A percentile compares a stretch with the other conserved stretches of the same genome.
Evolutionary conservation across 78 protist genomes (phyloP).

Genomic region (Dictyostelium purpureum): DNA sequence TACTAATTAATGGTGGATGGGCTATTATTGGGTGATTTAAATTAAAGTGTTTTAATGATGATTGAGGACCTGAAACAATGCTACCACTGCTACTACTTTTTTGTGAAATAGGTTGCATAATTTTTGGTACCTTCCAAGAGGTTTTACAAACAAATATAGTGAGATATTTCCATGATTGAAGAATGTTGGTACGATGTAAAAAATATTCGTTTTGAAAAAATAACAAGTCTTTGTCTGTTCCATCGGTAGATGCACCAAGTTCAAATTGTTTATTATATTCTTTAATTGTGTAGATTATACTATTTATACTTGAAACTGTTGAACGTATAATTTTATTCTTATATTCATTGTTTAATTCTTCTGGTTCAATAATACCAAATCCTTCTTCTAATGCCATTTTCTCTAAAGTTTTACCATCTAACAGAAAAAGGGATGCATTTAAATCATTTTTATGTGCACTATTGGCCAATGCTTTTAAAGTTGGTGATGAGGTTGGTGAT

Average conservation of each 20-base stretch:
- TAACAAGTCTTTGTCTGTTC: conserved; percentile 1
- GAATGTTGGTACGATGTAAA: conserved; percentile 8
- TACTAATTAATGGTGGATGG: no score
- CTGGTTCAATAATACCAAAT: conserved; percentile 8
- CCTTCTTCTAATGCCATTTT: not conserved
- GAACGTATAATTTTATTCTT: not conserved
- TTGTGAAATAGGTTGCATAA: not conserved
- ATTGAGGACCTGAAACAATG: not conserved
- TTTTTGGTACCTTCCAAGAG: conserved; percentile 40
- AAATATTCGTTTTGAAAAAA: conserved; percentile 24
- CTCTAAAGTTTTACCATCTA: not conserved
- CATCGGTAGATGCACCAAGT: not conserved
- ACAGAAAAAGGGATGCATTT: not conserved
- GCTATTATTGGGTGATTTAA: not conserved
- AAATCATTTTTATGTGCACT: not conserved
- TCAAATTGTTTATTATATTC: conserved; percentile 10
- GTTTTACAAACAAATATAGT: not conserved
- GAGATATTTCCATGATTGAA: conserved; percentile 27
- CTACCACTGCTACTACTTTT: not conserved
- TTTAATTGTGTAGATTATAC: not conserved
- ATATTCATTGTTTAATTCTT: not conserved
- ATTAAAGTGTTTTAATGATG: not conserved
- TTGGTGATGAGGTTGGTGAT: conserved; percentile 7
- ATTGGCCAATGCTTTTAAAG: not conserved
- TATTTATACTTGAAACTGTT: not conserved